Percentiles rank a stretch among this genome's conserved stretches.
phyloP scores from a whole-genome alignment of 2,329 filamentous ascomycete genomes.

The Calonectria leucothoes region DNA sequence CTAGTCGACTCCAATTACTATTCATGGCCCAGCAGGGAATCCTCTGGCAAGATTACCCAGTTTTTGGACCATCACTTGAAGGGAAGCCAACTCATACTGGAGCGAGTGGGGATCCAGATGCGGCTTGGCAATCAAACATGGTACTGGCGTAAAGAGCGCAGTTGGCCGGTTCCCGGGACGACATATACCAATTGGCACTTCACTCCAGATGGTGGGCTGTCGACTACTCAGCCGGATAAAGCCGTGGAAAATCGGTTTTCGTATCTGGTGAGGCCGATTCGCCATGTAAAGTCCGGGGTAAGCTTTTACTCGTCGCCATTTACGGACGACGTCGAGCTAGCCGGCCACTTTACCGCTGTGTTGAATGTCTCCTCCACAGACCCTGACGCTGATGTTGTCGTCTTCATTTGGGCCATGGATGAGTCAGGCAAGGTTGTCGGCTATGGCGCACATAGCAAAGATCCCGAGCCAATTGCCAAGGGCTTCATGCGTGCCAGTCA shows the following conservation, averaged over 20 bases:
- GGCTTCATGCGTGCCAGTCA: not conserved
- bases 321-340: not conserved
- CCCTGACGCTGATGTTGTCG: not conserved
- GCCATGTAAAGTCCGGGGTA: not conserved
- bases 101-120: not conserved
- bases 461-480: not conserved
- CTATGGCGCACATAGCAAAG: not conserved
- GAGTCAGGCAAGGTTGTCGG: not conserved
- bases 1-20: not conserved
- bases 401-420: not conserved
- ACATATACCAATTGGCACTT: not conserved
- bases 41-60: not conserved
- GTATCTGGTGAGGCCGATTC: not conserved
- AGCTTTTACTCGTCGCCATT: not conserved
- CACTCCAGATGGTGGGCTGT: not conserved
- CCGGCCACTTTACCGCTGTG: not conserved
- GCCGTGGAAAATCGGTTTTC: not conserved
- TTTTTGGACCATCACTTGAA: not conserved
- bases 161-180: not conserved
- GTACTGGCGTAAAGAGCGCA: not conserved
- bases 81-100: not conserved
- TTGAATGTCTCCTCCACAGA: not conserved
- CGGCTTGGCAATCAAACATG: not conserved
- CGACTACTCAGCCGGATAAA: not conserved
- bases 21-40: not conserved